Evolutionary conservation across 2,329 filamentous ascomycete species (phyloP), one percentile per base, ranked within the genome.

Genomic region (Sphaerulina musiva): DNA sequence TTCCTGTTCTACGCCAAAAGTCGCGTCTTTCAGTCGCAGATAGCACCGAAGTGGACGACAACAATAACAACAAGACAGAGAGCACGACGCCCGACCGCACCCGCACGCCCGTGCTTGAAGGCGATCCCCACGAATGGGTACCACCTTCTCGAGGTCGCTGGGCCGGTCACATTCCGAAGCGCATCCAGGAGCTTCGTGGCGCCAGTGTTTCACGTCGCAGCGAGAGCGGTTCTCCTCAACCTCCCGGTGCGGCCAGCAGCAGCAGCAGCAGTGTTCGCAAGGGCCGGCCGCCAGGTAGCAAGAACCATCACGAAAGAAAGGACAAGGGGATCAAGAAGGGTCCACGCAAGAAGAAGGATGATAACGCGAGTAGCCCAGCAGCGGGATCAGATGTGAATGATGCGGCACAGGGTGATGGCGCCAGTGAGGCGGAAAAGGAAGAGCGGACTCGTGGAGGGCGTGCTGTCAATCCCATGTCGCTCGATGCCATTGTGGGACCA

Each of bases 271-370:
- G n/a, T 10, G 54, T 55, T 34, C 64, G 66, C 36, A 70, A 70
- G 57, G 70, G 70, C 29, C 58, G 70, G 29, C 70, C 70, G 31
- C 73, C 73, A 2, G 75, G 75, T 0, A 76, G 74, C 56, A 77
- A 76, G 63, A 77, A 77, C 44, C 62, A 70, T 29, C 69, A 71
- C 26, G 68, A 72, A 53, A 68, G 76, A 17, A 74, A 72, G 48
- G 76, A 77, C 56, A 75, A 72, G 32, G 75, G 75, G 2, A 70
- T 77, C 53, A 76, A 76, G 57, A 78, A 78, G 55, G 75, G 75
- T 2, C 75, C 75, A 4, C 66, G 75, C 11, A 66, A 66, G 55
- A 58, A 56, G 17, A 61, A 61, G 42, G 38, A 45, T 3, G 49
- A 48, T 9, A 26, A 32, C 10, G 14, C 46, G 7, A 41, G 23